phyloP scores from a whole-genome alignment of 352 stramenopile genomes.

The Globisporangium viniferum region DNA sequence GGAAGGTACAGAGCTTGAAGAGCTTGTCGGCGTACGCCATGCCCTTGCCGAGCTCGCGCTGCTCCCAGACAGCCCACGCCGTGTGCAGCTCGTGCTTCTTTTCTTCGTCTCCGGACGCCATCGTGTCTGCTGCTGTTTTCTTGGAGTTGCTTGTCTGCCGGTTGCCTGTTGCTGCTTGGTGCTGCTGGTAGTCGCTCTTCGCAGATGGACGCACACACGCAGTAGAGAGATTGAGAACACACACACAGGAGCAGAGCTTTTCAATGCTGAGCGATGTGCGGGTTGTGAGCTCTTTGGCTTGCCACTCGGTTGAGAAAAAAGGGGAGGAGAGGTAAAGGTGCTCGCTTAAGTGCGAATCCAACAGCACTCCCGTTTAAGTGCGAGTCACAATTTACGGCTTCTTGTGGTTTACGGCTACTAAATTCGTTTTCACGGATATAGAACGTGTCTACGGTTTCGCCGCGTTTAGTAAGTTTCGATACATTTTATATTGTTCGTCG shows the following conservation, averaged over 20 bases:
- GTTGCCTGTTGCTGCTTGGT: neutral
- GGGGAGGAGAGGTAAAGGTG: neutral
- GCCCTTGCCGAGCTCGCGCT: conserved; percentile 70
- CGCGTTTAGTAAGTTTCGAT: neutral
- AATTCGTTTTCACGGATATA: too few relatives aligned
- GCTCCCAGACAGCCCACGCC: conserved; percentile 86
- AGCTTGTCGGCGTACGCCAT: conserved; percentile 86
- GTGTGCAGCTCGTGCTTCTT: conserved; percentile 75
- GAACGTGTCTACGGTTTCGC: too few relatives aligned
- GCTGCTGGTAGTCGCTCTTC: neutral
- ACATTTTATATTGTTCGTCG: neutral
- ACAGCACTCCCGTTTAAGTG: neutral
- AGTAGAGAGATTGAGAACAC: neutral
- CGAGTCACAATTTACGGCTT: too few relatives aligned
- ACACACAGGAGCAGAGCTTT: neutral
- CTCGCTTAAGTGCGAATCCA: neutral
- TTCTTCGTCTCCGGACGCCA: conserved; percentile 46
- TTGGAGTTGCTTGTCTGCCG: neutral
- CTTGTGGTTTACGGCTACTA: too few relatives aligned
- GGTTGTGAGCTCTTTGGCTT: neutral
- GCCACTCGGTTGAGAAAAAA: neutral
- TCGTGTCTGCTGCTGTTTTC: conserved; percentile 13
- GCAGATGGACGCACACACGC: neutral
- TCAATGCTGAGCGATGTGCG: conserved; percentile 3
- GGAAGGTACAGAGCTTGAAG: conserved; percentile 85